These are phyloP conservation scores for Entelexis sorbosivorans DNA, from an alignment of 1,139 yeast species.

Conservation along the genomic window DNA sequence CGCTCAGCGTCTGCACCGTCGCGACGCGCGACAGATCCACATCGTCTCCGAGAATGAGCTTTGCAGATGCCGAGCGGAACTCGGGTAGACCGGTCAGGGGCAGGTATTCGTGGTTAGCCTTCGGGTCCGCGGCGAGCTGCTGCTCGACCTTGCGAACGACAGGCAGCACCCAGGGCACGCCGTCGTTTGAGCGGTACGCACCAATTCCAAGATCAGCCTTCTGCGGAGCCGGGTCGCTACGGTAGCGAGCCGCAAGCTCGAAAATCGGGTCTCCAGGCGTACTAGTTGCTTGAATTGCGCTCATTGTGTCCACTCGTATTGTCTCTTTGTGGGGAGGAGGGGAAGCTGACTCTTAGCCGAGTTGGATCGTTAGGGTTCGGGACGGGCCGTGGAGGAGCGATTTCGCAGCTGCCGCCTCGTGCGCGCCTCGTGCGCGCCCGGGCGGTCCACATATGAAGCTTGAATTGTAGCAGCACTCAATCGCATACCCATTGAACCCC, in stretches of 20 bases:
- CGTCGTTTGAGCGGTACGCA: slow-evolving; percentile 76
- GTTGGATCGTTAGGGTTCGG: neutral
- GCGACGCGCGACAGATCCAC: slow-evolving; percentile 40
- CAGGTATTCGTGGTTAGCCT: slow-evolving; percentile 82
- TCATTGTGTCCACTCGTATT: slow-evolving; percentile 7
- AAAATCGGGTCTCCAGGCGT: slow-evolving; percentile 42
- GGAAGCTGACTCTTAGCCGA: neutral
- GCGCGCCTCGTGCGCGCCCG: neutral
- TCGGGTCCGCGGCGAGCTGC: slow-evolving; percentile 42
- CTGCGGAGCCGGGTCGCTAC: slow-evolving; percentile 41
- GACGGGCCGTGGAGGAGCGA: neutral
- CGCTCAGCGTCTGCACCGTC: slow-evolving; percentile 79
- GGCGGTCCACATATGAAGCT: no score
- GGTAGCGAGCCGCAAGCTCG: slow-evolving; percentile 66
- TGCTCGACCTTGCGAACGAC: slow-evolving; percentile 67
- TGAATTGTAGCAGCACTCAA: no score
- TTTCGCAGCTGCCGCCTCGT: no score
- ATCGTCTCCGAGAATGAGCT: slow-evolving; percentile 62
- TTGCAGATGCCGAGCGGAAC: slow-evolving; percentile 65
- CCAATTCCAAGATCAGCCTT: slow-evolving; percentile 87
- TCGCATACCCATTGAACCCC: no score
- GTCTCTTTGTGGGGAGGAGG: neutral
- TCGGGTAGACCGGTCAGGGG: slow-evolving; percentile 68
- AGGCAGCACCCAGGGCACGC: slow-evolving; percentile 83
- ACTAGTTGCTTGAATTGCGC: slow-evolving; percentile 24